Evolutionary conservation across 2,329 filamentous ascomycete genomes (phyloP).

Genomic region (Ophiostoma fasciatum): DNA sequence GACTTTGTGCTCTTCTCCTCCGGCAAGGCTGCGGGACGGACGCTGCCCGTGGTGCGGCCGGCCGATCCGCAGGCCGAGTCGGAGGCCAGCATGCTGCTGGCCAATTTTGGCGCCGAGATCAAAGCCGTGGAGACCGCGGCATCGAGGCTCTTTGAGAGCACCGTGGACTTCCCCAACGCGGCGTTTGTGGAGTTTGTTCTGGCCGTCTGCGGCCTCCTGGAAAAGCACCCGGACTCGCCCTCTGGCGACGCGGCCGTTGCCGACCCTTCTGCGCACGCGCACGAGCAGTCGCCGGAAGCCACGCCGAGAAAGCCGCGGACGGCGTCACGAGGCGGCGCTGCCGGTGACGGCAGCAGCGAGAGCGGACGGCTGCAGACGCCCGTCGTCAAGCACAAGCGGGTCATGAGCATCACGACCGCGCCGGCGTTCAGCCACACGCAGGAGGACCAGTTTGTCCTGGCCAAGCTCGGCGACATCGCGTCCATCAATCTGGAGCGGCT

Average conservation of each 20-base stretch:
- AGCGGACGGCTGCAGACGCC: conserved; percentile 21
- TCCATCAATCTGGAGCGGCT: conserved; percentile 64
- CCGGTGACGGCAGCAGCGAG: neutral
- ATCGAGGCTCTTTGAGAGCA: conserved; percentile 78
- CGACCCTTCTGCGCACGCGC: conserved; percentile 7
- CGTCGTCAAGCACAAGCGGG: conserved; percentile 21
- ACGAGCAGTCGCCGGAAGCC: conserved; percentile 20
- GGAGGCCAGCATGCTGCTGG: conserved; percentile 36
- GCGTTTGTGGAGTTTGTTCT: conserved; percentile 65
- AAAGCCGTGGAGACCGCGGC: conserved; percentile 81
- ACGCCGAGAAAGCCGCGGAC: neutral
- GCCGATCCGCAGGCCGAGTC: conserved; percentile 33
- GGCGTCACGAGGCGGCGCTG: neutral
- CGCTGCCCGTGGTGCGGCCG: conserved; percentile 30
- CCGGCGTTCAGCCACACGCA: conserved; percentile 36
- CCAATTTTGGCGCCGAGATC: conserved; percentile 66
- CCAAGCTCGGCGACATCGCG: conserved; percentile 59
- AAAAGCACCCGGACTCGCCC: conserved; percentile 19
- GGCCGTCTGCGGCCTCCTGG: conserved; percentile 59
- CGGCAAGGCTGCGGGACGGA: conserved; percentile 37
- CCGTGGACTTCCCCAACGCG: conserved; percentile 72
- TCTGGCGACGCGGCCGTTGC: neutral
- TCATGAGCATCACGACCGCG: conserved; percentile 32
- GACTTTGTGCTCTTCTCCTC: conserved; percentile 68
- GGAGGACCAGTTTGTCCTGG: conserved; percentile 52